Percentiles rank a stretch among this genome's conserved stretches.
phyloP scores from a whole-genome alignment of 352 stramenopile species.

The Paralagenidium karlingii region DNA sequence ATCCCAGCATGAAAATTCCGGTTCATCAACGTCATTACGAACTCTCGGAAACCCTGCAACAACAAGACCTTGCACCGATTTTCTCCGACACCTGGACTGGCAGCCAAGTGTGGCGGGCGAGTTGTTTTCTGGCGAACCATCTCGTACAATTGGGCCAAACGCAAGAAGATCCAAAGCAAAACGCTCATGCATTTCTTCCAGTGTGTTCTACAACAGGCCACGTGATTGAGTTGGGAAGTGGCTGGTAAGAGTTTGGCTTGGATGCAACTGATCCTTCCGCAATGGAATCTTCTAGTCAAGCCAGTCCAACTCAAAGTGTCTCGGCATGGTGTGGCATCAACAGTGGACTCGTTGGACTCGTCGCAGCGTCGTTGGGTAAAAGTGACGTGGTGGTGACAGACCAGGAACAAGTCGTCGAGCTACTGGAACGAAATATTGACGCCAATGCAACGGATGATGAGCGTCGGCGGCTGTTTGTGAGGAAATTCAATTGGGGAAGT shows the following conservation, averaged over 20 bases:
- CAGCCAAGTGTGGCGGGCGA: conserved; percentile 60
- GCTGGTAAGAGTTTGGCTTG: no score
- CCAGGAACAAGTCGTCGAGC: conserved; percentile 46
- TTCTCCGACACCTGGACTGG: conserved; percentile 77
- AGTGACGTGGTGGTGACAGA: conserved; percentile 60
- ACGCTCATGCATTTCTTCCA: conserved; percentile 1
- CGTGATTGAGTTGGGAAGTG: conserved; percentile 70
- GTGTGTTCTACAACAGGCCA: conserved; percentile 1
- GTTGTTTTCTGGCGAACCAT: conserved; percentile 43
- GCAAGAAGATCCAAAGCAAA: conserved; percentile 4
- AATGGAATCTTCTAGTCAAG: no score
- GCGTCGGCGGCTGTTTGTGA: conserved; percentile 17
- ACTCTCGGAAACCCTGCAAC: conserved; percentile 67
- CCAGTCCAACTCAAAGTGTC: no score
- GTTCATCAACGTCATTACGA: conserved; percentile 30
- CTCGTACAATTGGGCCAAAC: conserved; percentile 25
- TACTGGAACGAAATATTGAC: conserved; percentile 42
- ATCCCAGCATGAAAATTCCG: conserved; percentile 18
- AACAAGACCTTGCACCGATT: conserved; percentile 57
- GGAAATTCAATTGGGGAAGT: conserved; percentile 55
- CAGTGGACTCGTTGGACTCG: conserved; percentile 55
- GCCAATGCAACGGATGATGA: conserved; percentile 35
- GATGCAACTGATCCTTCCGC: no score
- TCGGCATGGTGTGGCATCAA: no score
- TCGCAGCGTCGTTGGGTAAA: conserved; percentile 47